Base-by-base conservation (phyloP, 169 alveolate species). In the Plasmodium malariae region DNA sequence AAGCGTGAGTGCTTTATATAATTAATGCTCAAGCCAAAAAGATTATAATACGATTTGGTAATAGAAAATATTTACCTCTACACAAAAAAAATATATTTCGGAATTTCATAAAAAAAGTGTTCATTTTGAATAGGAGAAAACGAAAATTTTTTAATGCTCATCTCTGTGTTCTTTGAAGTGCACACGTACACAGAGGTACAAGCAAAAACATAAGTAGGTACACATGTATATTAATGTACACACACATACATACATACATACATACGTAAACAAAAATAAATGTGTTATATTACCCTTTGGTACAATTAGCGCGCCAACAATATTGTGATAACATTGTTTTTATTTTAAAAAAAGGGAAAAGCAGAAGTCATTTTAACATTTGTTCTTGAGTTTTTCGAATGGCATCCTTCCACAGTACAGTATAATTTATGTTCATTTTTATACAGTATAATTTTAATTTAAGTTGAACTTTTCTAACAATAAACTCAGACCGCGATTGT, bases 401-500 rank as follows among this genome's bases (percentile, higher is more conserved):
- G 49, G 90, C 90, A 19, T 80, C 80, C 28, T 80, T 65, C 90
- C 90, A 80, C 45, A 80, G 12, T 48, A 14, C 37, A 17, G 70
- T 67, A 69, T 80, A 80, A 54, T 65, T 80, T 32, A 80, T 80
- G 17, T 80, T 80, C 4, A 17, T 55, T 40, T 49, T 32, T 49
- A 80, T 65, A 40, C 90, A 80, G 74, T 80, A 70, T 37, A 80
- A 28, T 70, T 67, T 67, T 45, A 80, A 36, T 65, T 80, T 80
- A 19, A 80, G 34, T 43, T 80, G 90, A 14, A 40, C 83, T 69
- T 51, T 80, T 36, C 65, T 80, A 49, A 80, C 49, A 32, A 80
- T 69, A 80, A 80, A 80, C 49, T 80, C 90, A 1, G 90, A 80
- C 9, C 69, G 49, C 57, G 90, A 80, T 28, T 80, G 90, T 17